phyloP scores from a whole-genome alignment of 2,329 filamentous ascomycete species.

The Pyrenophora graminea region DNA sequence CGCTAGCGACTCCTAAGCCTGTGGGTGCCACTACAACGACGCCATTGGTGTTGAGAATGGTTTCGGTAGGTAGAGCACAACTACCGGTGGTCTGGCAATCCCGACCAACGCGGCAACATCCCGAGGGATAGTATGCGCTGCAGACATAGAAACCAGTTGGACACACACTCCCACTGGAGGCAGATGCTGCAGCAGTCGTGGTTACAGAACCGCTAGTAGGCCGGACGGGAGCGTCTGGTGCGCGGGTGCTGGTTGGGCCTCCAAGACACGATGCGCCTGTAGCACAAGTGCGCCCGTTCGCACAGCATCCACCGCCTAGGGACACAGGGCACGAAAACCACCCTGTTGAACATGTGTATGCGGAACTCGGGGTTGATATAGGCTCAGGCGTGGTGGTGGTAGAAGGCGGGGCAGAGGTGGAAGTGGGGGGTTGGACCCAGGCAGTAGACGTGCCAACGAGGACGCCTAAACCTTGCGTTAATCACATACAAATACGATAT shows the following conservation, averaged over 20 bases:
- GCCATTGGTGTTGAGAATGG: conserved; percentile 66
- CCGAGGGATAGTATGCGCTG: conserved; percentile 75
- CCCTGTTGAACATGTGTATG: conserved; percentile 49
- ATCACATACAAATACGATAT: background rate
- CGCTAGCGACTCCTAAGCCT: conserved; percentile 65
- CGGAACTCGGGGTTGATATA: conserved; percentile 16
- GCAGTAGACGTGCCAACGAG: conserved; percentile 36
- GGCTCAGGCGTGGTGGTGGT: conserved; percentile 18
- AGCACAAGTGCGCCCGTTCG: conserved; percentile 51
- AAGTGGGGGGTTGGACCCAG: conserved; percentile 33
- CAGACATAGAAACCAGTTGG: conserved; percentile 93
- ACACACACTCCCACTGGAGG: conserved; percentile 67
- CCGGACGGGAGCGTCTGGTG: conserved; percentile 48
- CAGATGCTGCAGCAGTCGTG: conserved; percentile 61
- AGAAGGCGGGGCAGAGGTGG: conserved; percentile 38
- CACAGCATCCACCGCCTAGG: conserved; percentile 56
- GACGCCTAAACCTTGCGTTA: conserved; percentile 25
- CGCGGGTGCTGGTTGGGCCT: conserved; percentile 37
- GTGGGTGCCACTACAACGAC: conserved; percentile 71
- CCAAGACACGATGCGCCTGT: conserved; percentile 46
- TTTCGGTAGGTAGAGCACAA: conserved; percentile 66
- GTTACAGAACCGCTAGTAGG: conserved; percentile 49
- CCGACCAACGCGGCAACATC: conserved; percentile 86
- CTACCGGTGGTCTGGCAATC: conserved; percentile 76
- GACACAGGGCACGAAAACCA: conserved; percentile 53